Percentiles rank a stretch among this genome's conserved stretches.
phyloP scores from a whole-genome alignment of 23 red algal species.

The Gracilaria gracilis region DNA sequence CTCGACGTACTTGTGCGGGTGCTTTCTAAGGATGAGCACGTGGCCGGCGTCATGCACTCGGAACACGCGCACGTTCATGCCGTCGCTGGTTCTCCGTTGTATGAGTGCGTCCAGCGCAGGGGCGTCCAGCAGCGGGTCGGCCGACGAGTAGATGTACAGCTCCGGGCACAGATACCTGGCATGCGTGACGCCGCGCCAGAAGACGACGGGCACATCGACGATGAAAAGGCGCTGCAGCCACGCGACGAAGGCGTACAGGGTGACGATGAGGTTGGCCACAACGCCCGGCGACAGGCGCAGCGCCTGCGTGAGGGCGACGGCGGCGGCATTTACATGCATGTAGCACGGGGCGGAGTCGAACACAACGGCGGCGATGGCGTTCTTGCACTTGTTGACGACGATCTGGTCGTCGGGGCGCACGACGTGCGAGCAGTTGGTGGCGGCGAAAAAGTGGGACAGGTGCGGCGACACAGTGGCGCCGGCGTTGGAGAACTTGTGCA shows the following conservation, averaged over 20 bases:
- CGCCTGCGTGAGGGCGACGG: conserved; percentile 40
- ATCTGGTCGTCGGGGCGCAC: conserved; percentile 47
- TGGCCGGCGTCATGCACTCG: conserved; percentile 39
- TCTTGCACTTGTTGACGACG: conserved; percentile 58
- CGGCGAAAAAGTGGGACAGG: conserved; percentile 52
- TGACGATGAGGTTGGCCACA: conserved; percentile 9
- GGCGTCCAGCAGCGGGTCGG: conserved; percentile 44
- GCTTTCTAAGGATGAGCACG: conserved; percentile 34
- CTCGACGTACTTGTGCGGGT: conserved; percentile 46
- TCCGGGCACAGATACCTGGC: conserved; percentile 55
- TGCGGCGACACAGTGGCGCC: conserved; percentile 54
- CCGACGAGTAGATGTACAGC: conserved; percentile 41
- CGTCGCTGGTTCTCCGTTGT: neutral
- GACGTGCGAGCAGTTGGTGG: conserved; percentile 3
- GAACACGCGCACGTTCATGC: conserved; percentile 12
- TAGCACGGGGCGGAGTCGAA: conserved; percentile 65
- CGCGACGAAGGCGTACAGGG: neutral
- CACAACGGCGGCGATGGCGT: conserved; percentile 56
- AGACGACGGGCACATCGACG: conserved; percentile 35
- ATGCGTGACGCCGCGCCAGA: conserved; percentile 41
- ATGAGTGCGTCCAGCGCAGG: conserved; percentile 39
- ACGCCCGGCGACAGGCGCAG: conserved; percentile 5
- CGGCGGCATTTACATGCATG: conserved; percentile 42
- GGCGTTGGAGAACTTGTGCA: conserved; percentile 66
- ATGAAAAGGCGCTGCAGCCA: conserved; percentile 57